phyloP scores from a whole-genome alignment of 345 rosid species.

The Eucalyptus shirleyi region DNA sequence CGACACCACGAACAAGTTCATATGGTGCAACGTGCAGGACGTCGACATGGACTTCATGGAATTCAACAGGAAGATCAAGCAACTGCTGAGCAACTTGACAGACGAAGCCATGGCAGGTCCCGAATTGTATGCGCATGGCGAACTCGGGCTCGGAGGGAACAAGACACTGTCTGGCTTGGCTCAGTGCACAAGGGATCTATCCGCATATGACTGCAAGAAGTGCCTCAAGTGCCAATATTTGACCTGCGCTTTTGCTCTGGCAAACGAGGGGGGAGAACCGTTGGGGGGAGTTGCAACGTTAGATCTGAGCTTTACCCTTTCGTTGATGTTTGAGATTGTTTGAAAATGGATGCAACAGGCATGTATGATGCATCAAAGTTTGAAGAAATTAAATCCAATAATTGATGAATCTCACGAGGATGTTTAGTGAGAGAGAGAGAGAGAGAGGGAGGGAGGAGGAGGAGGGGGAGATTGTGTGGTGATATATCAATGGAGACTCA shows the following conservation, averaged over 20 bases:
- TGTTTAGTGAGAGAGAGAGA: neutral
- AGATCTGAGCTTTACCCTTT: conserved; percentile 34
- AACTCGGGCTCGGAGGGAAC: neutral
- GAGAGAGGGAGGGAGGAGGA: too few species aligned
- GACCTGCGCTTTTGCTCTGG: conserved; percentile 30
- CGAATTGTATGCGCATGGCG: conserved; percentile 7
- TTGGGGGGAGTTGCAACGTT: conserved; percentile 29
- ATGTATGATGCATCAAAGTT: neutral
- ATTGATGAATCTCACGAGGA: neutral
- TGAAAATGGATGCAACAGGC: neutral
- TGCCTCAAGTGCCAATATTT: conserved; percentile 17
- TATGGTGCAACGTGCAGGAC: conserved; percentile 2
- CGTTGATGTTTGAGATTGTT: neutral
- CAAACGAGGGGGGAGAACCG: conserved; percentile 28
- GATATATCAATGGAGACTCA: too few species aligned
- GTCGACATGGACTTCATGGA: neutral
- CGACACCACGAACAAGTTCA: conserved; percentile 18
- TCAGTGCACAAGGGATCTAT: conserved; percentile 32
- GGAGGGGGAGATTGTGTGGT: too few species aligned
- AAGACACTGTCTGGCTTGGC: conserved; percentile 13
- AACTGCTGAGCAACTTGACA: conserved; percentile 4
- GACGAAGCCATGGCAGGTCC: neutral
- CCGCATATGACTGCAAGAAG: conserved; percentile 7
- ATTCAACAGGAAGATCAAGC: neutral
- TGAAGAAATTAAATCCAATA: neutral